Evolutionary conservation across 768 basidiomycete species (phyloP).

Genomic region (Psilocybe tampanensis): DNA sequence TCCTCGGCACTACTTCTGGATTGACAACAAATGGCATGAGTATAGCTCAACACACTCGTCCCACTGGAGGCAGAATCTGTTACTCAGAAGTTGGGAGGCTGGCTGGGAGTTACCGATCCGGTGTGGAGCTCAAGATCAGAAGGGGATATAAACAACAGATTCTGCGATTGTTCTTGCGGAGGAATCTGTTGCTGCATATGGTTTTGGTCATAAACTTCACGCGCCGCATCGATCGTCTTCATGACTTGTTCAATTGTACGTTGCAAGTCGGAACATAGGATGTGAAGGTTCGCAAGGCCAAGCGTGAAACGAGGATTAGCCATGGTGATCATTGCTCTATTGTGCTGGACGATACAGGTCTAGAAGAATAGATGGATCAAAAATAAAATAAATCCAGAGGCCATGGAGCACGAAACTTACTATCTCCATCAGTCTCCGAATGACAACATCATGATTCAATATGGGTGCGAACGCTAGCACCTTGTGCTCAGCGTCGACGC

Average conservation of each 20-base stretch:
- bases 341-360: slow-evolving; percentile 48
- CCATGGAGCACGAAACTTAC: slow-evolving; percentile 40
- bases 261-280: slow-evolving; percentile 45
- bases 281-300: slow-evolving; percentile 39
- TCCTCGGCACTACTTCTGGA: too few species aligned
- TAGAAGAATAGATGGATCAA: not conserved
- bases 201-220: too few species aligned
- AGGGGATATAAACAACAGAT: too few species aligned
- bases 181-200: too few species aligned
- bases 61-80: too few species aligned
- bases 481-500: slow-evolving; percentile 51
- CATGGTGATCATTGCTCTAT: slow-evolving; percentile 38
- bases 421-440: slow-evolving; percentile 55
- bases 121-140: too few species aligned
- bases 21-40: too few species aligned
- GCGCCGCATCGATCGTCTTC: too few species aligned
- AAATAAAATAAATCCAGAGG: slow-evolving; percentile 5
- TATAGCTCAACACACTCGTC: too few species aligned
- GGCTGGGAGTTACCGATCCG: too few species aligned
- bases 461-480: slow-evolving; percentile 49
- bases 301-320: slow-evolving; percentile 45
- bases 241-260: slow-evolving; percentile 43
- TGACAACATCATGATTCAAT: slow-evolving; percentile 46
- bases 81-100: too few species aligned
- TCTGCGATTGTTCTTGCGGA: too few species aligned